Evolutionary conservation across 306 rosid genomes (phyloP), one percentile per base, ranked within the genome.

Genomic region (Prunus fruticosa): DNA sequence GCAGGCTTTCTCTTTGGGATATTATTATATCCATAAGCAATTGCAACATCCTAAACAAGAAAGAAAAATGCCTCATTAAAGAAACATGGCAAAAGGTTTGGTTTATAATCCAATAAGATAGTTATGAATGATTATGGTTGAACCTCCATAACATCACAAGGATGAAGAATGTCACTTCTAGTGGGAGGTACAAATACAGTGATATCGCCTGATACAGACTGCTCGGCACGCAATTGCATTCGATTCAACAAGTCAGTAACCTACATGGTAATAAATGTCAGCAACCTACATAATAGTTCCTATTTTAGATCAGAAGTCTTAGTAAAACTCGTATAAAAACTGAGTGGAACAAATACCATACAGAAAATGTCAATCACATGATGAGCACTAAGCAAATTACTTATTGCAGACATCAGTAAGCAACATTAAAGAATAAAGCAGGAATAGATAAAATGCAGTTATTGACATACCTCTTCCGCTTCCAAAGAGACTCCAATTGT

Each of bases 151-250:
- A 95, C 91, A 85, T 95, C 97, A 82, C 97, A 92, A 60, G 98
- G 93, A 71, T 95, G 98, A 84, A 95, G 96, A 67, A 95, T 78
- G n/a, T 95, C 98, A 84, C 97, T 95, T 84, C 98, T 95, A 49
- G 86, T 82, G 72, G 97, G 97, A 69, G 98, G 98, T 73, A 95
- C 96, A 13, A 87, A 81, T 65, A 95, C 93, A 58, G 67, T 76
- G 60, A 90, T 73, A 54, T 79, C 75, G 80, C 49, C 78, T 65
- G 86, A 81, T 22, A 78, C 61, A 53, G 96, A 87, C 56, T 84
- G 81, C 52, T 83, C 76, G 28, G 96, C 92, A 56, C 67, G 76
- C 81, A 95, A 85, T 86, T 95, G 98, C 98, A 95, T 95, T 86
- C 84, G 78, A 67, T 86, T 92, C 86, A 95, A 87, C 78, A 87